Evolutionary conservation across 116 monocot genomes (phyloP).

Genomic region (Iris pallida): DNA sequence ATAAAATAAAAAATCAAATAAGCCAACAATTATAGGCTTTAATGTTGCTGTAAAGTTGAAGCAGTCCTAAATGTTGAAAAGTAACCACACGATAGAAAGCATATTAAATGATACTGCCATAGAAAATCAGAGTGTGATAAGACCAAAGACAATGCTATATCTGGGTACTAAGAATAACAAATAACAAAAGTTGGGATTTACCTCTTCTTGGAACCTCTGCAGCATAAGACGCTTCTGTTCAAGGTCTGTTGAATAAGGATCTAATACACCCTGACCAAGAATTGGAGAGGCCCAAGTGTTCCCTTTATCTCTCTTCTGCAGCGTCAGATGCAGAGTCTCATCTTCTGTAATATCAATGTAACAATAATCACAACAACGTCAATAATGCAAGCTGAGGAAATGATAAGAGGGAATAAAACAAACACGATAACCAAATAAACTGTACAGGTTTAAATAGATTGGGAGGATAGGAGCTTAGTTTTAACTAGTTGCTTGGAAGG

Average conservation of each 20-base stretch:
- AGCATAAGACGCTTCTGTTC: constrained; percentile 99
- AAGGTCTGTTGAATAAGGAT: constrained; percentile 69
- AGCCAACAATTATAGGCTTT: neutral
- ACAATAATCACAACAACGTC: neutral
- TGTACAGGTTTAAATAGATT: too few relatives aligned
- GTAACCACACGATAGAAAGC: neutral
- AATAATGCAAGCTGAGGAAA: neutral
- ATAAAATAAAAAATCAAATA: neutral
- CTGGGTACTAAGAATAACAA: neutral
- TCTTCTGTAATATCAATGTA: constrained; percentile 53
- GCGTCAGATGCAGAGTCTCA: constrained; percentile 76
- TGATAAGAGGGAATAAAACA: neutral
- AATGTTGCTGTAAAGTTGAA: too few relatives aligned
- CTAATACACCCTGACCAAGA: constrained; percentile 68
- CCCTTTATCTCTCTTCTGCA: constrained; percentile 93
- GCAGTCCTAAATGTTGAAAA: neutral
- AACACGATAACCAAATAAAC: neutral
- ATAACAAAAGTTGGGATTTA: constrained; percentile 6
- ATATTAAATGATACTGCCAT: neutral
- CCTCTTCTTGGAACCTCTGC: constrained; percentile 99
- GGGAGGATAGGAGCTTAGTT: too few relatives aligned
- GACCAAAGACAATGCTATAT: neutral
- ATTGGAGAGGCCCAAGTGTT: constrained; percentile 89
- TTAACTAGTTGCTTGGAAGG: too few relatives aligned
- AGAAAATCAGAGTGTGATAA: neutral